Conservation (phyloP, 2,329 filamentous ascomycete genomes). For the Geosmithia putterillii region DNA sequence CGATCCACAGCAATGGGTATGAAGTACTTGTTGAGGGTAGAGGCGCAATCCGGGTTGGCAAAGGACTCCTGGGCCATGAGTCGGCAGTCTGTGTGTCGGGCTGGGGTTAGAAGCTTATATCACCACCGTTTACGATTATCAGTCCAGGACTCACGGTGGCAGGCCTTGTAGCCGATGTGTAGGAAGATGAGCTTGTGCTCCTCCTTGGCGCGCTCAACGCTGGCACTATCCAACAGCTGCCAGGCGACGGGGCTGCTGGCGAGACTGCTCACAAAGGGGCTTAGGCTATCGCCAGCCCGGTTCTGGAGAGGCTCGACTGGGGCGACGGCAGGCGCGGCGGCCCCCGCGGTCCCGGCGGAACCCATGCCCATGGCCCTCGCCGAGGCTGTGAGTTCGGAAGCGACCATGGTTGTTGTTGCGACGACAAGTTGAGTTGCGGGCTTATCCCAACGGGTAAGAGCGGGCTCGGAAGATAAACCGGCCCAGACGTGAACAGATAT, state of each 20-base stretch:
- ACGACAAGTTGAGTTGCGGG: background rate
- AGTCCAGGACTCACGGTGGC: conserved; percentile 59
- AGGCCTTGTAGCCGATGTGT: conserved; percentile 89
- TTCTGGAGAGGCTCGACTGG: conserved; percentile 17
- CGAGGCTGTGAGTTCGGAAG: conserved; percentile 23
- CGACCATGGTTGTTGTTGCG: conserved; percentile 14
- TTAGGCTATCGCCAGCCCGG: conserved; percentile 24
- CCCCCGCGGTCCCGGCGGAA: conserved; percentile 7
- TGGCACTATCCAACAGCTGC: conserved; percentile 76
- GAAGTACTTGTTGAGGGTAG: conserved; percentile 74
- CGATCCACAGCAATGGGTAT: conserved; percentile 88
- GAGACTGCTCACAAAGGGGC: conserved; percentile 56
- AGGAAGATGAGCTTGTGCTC: conserved; percentile 86
- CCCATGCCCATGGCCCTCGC: conserved; percentile 18
- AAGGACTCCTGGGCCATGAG: conserved; percentile 93
- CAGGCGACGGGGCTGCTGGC: conserved; percentile 76
- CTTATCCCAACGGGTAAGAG: background rate
- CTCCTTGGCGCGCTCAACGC: conserved; percentile 62
- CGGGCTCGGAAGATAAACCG: background rate
- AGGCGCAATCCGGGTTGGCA: conserved; percentile 66
- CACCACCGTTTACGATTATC: too few species aligned
- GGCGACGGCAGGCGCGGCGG: conserved; percentile 1
- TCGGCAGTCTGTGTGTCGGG: conserved; percentile 54
- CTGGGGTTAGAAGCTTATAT: conserved; percentile 6
- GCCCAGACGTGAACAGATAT: background rate